Evolutionary conservation across 1,139 yeast genomes (phyloP).

Genomic region (Blastobotrys raffinosifermentans): DNA sequence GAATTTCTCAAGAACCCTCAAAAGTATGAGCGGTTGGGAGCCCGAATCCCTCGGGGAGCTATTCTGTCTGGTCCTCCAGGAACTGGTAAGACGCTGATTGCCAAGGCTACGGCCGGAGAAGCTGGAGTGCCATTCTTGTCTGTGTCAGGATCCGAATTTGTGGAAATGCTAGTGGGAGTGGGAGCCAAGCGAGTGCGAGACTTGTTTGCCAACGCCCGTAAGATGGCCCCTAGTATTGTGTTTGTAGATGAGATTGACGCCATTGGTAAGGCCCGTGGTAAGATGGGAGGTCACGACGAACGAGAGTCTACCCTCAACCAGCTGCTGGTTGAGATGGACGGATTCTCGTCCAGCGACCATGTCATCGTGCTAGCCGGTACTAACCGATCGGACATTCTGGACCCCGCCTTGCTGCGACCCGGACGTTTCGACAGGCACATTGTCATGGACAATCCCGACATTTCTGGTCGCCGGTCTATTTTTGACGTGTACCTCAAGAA

Average conservation of each 20-base stretch:
- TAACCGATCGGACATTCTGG: conserved; percentile 88
- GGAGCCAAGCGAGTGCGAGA: conserved; percentile 98
- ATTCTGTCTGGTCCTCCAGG: conserved; percentile 99
- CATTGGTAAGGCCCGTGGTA: conserved; percentile 89
- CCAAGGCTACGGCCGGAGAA: conserved; percentile 99
- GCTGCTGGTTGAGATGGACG: conserved; percentile 95
- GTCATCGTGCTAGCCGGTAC: conserved; percentile 98
- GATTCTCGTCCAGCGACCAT: conserved; percentile 83
- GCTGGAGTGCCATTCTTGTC: conserved; percentile 95
- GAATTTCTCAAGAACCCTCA: conserved; percentile 83
- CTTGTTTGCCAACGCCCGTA: conserved; percentile 84
- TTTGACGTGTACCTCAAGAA: conserved; percentile 77
- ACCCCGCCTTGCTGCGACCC: conserved; percentile 88
- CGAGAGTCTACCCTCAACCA: conserved; percentile 95
- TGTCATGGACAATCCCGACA: conserved; percentile 84
- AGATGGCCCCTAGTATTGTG: conserved; percentile 86
- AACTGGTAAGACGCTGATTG: conserved; percentile 94
- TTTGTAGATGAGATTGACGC: conserved; percentile 98
- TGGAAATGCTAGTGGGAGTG: conserved; percentile 98
- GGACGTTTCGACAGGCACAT: conserved; percentile 96
- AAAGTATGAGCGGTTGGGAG: conserved; percentile 87
- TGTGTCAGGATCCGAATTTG: conserved; percentile 97
- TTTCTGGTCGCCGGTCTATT: conserved; percentile 88
- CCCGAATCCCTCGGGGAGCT: conserved; percentile 97
- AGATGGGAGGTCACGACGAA: conserved; percentile 89